A percentile compares a stretch with the other conserved stretches of the same genome.
Conservation (phyloP, 2,329 filamentous ascomycete genomes). For the Lachnellula arida region DNA sequence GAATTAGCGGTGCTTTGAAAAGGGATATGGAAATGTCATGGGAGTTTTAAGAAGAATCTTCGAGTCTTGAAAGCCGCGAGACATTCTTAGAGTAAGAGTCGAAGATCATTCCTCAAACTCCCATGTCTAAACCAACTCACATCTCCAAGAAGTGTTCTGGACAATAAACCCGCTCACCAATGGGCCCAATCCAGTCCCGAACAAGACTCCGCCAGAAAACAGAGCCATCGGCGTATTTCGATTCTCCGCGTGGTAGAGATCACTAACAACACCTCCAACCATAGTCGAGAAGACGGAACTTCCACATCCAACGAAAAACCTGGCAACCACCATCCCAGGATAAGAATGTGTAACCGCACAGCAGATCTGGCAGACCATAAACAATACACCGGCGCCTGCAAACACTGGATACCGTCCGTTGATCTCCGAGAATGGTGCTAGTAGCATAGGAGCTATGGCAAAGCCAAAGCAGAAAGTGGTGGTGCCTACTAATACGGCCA, state of each 20-base stretch:
- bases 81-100: not conserved
- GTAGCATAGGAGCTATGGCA: constrained; percentile 76
- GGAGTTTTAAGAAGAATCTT: not conserved
- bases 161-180: constrained; percentile 67
- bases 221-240: constrained; percentile 87
- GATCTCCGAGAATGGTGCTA: constrained; percentile 84
- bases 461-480: constrained; percentile 81
- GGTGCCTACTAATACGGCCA: constrained; percentile 69
- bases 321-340: constrained; percentile 67
- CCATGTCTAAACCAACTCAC: not conserved
- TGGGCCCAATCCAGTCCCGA: constrained; percentile 76
- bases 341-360: constrained; percentile 68
- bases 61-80: not conserved
- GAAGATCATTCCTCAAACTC: not conserved
- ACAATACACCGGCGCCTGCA: constrained; percentile 65
- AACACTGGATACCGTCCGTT: constrained; percentile 85
- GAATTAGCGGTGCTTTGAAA: not conserved
- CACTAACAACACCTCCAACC: constrained; percentile 86
- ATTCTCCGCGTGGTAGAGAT: constrained; percentile 73
- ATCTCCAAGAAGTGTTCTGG: constrained; percentile 66
- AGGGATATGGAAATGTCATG: not conserved
- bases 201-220: constrained; percentile 73
- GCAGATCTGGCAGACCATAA: constrained; percentile 64
- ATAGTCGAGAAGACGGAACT: constrained; percentile 79
- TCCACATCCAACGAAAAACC: constrained; percentile 74